Evolutionary conservation across 805 yeast species (phyloP), one percentile per base, ranked within the genome.

Genomic region (Yarrowia divulgata): DNA sequence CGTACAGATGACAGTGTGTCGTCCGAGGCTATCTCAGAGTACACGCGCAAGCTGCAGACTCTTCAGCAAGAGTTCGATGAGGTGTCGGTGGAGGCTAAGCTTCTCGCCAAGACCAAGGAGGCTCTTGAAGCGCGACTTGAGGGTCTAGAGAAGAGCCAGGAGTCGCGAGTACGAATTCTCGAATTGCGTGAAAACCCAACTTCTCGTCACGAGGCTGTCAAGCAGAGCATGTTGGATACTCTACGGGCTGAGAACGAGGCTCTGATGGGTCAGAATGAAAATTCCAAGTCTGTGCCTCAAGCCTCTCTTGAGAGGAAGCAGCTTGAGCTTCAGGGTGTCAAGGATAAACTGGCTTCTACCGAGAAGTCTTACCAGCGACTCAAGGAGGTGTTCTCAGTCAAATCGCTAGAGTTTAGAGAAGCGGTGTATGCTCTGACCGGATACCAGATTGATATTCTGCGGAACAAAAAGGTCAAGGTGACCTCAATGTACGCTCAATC

Each of bases 381-480:
- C 19, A 84, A 81, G 71, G 86, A 88, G 71, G 83, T 85, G 8
- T 91, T 86, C 75, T 78, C 86, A 18, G 83, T 84, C 64, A 90
- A 90, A 75, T 87, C 94, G n/a, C 78, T 83, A 40, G 93, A 90
- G 74, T 88, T 90, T 66, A 80, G 91, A 45, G 86, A 88, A 40
- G 85, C 89, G 1, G 87, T 91, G 0, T 85, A 87, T 68, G 81
- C 88, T 5, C 82, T 89, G 37, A 82, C 93, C 66, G 97, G 97
- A 0, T 91, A 86, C 77, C 84, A 85, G 58, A 79, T 92, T 32
- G 96, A 90, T 74, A 88, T 91, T 72, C 77, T 87, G 75, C 81
- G 83, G 72, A 80, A 87, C 79, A 77, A 84, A 76, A 80, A 85
- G 80, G 81, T 89, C 73, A 81, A 89, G 78, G 79, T 88, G 74